Evolutionary conservation across 768 basidiomycete species (phyloP).

Genomic region (Naganishia kalamii): DNA sequence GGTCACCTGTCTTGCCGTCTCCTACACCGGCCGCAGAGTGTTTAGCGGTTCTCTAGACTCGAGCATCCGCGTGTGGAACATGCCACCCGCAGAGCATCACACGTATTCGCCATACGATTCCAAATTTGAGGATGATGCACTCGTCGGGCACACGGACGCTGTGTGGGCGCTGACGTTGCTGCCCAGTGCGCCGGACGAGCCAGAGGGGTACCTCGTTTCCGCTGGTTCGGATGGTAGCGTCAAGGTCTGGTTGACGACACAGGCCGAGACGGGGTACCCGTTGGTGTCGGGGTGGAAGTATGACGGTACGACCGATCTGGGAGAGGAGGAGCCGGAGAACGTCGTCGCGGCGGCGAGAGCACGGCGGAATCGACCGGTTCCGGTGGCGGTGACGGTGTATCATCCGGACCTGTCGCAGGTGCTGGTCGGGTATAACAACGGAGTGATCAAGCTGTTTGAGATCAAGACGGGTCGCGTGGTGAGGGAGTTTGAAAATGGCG

Average conservation of each 20-base stretch:
- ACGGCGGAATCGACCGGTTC: constrained; percentile 50
- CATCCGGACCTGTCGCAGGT: constrained; percentile 70
- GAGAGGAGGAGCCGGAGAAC: constrained; percentile 42
- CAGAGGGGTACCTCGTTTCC: constrained; percentile 72
- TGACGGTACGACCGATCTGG: constrained; percentile 51
- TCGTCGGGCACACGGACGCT: constrained; percentile 89
- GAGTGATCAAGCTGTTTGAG: constrained; percentile 82
- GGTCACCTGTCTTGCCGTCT: constrained; percentile 70
- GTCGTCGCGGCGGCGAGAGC: no score
- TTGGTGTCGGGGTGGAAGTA: constrained; percentile 76
- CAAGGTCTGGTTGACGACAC: constrained; percentile 66
- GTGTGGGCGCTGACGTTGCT: constrained; percentile 91
- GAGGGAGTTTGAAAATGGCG: constrained; percentile 56
- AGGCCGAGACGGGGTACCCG: constrained; percentile 54
- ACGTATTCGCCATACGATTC: constrained; percentile 89
- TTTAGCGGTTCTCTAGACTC: constrained; percentile 92
- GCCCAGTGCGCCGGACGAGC: constrained; percentile 50
- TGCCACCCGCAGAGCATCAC: constrained; percentile 65
- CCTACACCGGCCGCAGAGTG: constrained; percentile 58
- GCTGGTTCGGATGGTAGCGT: constrained; percentile 86
- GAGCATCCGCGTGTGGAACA: constrained; percentile 82
- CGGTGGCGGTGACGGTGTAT: constrained; percentile 76
- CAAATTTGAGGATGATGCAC: constrained; percentile 64
- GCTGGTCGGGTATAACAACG: constrained; percentile 83
- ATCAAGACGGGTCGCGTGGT: constrained; percentile 76